Conservation (phyloP, 139 green algal genomes). For the Closterium sp. region DNA sequence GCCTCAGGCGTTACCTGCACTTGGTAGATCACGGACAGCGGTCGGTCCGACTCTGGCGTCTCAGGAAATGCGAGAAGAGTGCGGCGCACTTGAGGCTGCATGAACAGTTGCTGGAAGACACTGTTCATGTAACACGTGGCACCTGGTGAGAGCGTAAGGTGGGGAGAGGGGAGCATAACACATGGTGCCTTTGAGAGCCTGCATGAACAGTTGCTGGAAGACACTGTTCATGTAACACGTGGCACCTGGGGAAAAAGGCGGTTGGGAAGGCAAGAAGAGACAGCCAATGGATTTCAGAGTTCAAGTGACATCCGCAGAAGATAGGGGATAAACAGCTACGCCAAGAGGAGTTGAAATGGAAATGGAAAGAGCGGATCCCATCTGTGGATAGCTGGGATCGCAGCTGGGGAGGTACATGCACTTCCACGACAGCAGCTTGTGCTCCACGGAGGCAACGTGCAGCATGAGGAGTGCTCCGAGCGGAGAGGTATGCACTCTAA, state of each 20-base stretch:
- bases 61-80: slow-evolving; percentile 63
- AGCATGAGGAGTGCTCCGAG: too few relatives aligned
- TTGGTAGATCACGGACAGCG: slow-evolving; percentile 67
- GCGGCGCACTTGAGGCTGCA: slow-evolving; percentile 75
- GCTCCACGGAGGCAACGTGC: slow-evolving; percentile 26
- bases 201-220: slow-evolving; percentile 95
- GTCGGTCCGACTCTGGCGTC: slow-evolving; percentile 50
- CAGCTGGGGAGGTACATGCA: slow-evolving; percentile 23
- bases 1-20: neutral
- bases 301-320: too few relatives aligned
- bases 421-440: slow-evolving; percentile 27
- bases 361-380: slow-evolving; percentile 28
- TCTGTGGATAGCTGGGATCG: neutral
- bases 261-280: too few relatives aligned
- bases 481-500: too few relatives aligned
- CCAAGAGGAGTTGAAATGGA: too few relatives aligned
- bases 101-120: slow-evolving; percentile 93
- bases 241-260: slow-evolving; percentile 56
- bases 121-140: slow-evolving; percentile 97
- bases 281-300: too few relatives aligned
- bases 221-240: slow-evolving; percentile 97
- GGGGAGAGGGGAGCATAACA: neutral
- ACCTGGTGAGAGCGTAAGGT: slow-evolving; percentile 52
- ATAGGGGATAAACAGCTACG: too few relatives aligned
- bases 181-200: slow-evolving; percentile 29